Evolutionary conservation across 129 eudicot species (phyloP).

Genomic region (carrot (Daucus carota)): DNA sequence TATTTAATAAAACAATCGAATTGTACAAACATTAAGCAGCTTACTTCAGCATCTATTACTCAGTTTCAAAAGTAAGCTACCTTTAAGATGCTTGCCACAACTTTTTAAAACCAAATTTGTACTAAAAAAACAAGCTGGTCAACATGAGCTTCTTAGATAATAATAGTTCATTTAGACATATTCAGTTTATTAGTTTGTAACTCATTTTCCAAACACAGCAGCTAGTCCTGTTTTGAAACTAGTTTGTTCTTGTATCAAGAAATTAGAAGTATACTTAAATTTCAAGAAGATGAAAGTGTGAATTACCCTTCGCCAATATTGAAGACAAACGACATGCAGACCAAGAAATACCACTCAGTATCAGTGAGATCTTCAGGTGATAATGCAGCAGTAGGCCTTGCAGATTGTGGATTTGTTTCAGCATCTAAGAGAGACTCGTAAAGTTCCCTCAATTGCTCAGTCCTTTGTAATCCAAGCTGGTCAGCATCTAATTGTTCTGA

Average conservation of each 20-base stretch:
- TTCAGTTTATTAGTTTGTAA: not conserved
- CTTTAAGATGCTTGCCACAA: not conserved
- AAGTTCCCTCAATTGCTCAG: conserved; percentile 73
- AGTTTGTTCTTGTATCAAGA: not conserved
- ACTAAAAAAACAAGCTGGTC: not conserved
- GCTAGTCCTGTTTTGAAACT: not conserved
- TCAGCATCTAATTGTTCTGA: conserved; percentile 46
- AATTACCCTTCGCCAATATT: conserved; percentile 57
- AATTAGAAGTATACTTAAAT: not conserved
- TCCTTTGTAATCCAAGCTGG: conserved; percentile 56
- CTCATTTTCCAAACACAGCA: not conserved
- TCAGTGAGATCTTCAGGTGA: conserved; percentile 93
- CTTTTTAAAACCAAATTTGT: not conserved
- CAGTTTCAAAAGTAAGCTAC: not conserved
- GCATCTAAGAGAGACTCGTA: conserved; percentile 50
- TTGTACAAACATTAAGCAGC: not conserved
- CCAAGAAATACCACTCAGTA: conserved; percentile 83
- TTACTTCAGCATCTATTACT: not conserved
- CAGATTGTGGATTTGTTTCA: conserved; percentile 43
- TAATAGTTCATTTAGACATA: not conserved
- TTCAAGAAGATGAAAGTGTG: not conserved
- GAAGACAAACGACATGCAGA: conserved; percentile 85
- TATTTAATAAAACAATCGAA: not conserved
- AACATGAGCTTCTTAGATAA: not conserved
- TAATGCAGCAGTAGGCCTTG: conserved; percentile 68